Percentiles rank a stretch among this genome's conserved stretches.
phyloP scores from a whole-genome alignment of 1,139 yeast species.

The Kodamaea sp. region DNA sequence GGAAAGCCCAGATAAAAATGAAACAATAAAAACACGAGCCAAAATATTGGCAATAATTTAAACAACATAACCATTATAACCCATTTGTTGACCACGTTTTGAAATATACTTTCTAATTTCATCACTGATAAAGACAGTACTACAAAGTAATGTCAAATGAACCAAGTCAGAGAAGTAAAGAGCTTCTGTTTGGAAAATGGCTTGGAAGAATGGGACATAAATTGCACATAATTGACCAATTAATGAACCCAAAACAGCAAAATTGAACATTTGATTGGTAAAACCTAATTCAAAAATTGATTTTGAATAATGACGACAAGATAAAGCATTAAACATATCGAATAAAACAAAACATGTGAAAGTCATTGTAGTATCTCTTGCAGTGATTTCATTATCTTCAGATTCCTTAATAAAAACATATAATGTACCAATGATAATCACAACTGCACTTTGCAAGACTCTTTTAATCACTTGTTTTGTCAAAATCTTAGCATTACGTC shows the following conservation, averaged over 20 bases:
- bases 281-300: slow-evolving; percentile 79
- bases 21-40: no score
- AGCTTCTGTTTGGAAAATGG: slow-evolving; percentile 91
- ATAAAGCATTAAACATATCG: slow-evolving; percentile 93
- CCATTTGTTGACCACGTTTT: slow-evolving; percentile 8
- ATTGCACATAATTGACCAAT: slow-evolving; percentile 92
- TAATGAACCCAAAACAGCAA: slow-evolving; percentile 86
- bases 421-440: slow-evolving; percentile 76
- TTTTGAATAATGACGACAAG: slow-evolving; percentile 85
- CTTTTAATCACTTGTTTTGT: slow-evolving; percentile 66
- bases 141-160: slow-evolving; percentile 59
- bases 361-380: slow-evolving; percentile 98
- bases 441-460: slow-evolving; percentile 67
- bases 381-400: slow-evolving; percentile 76
- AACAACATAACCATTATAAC: slow-evolving; percentile 10
- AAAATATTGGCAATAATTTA: not conserved
- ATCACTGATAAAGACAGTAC: slow-evolving; percentile 82
- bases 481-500: slow-evolving; percentile 76
- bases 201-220: slow-evolving; percentile 87
- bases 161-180: slow-evolving; percentile 63
- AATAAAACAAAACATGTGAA: slow-evolving; percentile 92
- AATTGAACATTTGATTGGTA: slow-evolving; percentile 82
- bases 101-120: slow-evolving; percentile 62
- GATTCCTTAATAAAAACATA: slow-evolving; percentile 81
- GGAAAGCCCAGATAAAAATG: no score